These are phyloP conservation scores for Acer yangbiense DNA, from an alignment of 345 rosid genomes.

Conservation along the genomic window DNA sequence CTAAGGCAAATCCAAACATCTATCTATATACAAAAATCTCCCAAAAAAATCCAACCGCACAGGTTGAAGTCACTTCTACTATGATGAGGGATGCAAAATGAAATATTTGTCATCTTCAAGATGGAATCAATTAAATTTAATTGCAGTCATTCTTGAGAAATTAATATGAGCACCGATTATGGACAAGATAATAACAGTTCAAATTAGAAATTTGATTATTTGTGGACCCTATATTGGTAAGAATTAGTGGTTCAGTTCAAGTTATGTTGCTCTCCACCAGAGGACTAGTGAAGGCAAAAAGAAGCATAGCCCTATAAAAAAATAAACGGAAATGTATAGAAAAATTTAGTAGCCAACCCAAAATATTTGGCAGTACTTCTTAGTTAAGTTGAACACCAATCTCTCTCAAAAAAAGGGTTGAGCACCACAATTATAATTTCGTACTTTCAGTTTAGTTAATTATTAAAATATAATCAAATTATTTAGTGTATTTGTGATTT, in stretches of 20 bases:
- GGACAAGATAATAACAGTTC: neutral
- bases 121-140: neutral
- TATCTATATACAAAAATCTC: neutral
- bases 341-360: neutral
- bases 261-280: neutral
- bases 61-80: neutral
- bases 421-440: no score
- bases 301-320: neutral
- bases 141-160: neutral
- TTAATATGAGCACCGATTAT: neutral
- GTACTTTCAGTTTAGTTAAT: neutral
- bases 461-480: neutral
- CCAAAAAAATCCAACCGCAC: neutral
- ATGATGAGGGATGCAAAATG: neutral
- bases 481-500: neutral
- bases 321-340: neutral
- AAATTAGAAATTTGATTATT: neutral
- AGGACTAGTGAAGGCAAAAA: neutral
- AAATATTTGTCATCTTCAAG: neutral
- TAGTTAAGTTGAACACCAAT: neutral
- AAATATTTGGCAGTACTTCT: neutral
- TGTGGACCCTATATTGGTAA: neutral
- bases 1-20: neutral
- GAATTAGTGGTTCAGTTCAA: neutral
- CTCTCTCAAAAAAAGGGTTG: no score